phyloP scores from a whole-genome alignment of 2,329 filamentous ascomycete genomes.

The Ophiocordyceps camponoti-floridani region DNA sequence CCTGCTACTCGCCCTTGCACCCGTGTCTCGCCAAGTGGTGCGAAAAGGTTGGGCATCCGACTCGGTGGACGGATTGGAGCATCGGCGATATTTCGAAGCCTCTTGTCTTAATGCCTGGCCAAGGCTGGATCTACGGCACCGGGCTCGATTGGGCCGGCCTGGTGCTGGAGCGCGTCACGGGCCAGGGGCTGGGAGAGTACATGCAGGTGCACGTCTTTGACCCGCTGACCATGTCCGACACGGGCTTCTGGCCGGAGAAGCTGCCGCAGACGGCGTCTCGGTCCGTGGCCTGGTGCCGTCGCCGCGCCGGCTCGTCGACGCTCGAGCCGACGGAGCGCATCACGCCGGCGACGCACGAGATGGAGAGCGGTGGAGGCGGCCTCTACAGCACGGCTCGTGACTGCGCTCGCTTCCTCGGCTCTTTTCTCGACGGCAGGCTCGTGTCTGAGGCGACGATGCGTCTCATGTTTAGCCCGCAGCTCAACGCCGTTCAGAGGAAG shows the following conservation, averaged over 20 bases:
- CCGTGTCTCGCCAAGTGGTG: slow-evolving; percentile 22
- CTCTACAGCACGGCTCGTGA: slow-evolving; percentile 22
- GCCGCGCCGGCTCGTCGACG: slow-evolving; percentile 5
- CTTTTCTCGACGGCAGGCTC: slow-evolving; percentile 13
- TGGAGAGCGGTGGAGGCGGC: slow-evolving; percentile 25
- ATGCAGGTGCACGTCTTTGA: slow-evolving; percentile 18
- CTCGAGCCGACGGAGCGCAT: slow-evolving; percentile 7
- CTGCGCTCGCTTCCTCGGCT: slow-evolving; percentile 17
- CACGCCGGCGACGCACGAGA: slow-evolving; percentile 11
- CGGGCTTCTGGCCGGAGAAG: slow-evolving; percentile 16
- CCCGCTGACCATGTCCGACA: slow-evolving; percentile 17
- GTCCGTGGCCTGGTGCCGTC: slow-evolving; percentile 5
- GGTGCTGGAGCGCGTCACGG: slow-evolving; percentile 21
- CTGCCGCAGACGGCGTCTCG: slow-evolving; percentile 10
- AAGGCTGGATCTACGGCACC: slow-evolving; percentile 29
- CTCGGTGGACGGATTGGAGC: slow-evolving; percentile 13
- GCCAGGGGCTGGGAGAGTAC: slow-evolving; percentile 17
- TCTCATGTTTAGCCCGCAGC: slow-evolving; percentile 22
- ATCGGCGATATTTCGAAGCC: slow-evolving; percentile 22
- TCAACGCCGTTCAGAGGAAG: slow-evolving; percentile 12
- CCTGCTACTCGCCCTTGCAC: slow-evolving; percentile 23
- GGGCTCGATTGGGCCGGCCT: slow-evolving; percentile 28
- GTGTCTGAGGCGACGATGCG: slow-evolving; percentile 11
- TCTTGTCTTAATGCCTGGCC: slow-evolving; percentile 24
- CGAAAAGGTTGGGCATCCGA: slow-evolving; percentile 12